Percentiles rank a stretch among this genome's conserved stretches.
phyloP scores from a whole-genome alignment of 495 filamentous ascomycete genomes.

The Aspergillus bridgeri region DNA sequence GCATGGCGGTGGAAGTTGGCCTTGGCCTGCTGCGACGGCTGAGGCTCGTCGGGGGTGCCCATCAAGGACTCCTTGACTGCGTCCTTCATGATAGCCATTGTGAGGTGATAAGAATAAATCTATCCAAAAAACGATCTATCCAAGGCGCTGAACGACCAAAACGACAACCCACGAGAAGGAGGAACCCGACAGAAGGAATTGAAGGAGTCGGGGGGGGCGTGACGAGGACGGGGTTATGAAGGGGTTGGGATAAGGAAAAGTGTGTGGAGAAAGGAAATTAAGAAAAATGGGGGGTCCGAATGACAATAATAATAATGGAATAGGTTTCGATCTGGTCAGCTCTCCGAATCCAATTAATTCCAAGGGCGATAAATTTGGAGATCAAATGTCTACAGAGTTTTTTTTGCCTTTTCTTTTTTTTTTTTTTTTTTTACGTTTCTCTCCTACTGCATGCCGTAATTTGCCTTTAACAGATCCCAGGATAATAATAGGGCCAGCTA shows the following conservation, averaged over 20 bases:
- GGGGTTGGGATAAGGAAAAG: slow-evolving; percentile 16
- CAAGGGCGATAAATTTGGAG: slow-evolving; percentile 11
- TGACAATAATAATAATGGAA: slow-evolving; percentile 1
- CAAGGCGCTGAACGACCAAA: slow-evolving; percentile 6
- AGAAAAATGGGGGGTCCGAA: slow-evolving; percentile 11
- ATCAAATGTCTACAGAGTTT: slow-evolving; percentile 8
- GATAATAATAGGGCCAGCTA: neutral
- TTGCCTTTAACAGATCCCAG: neutral
- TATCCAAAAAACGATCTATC: slow-evolving; percentile 7
- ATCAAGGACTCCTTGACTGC: slow-evolving; percentile 74
- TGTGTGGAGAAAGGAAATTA: slow-evolving; percentile 20
- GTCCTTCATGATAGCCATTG: slow-evolving; percentile 59
- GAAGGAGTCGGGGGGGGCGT: slow-evolving; percentile 5
- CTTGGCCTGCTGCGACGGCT: slow-evolving; percentile 66
- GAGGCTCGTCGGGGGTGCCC: slow-evolving; percentile 55
- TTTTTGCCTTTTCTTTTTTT: slow-evolving; percentile 8
- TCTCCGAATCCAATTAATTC: slow-evolving; percentile 7
- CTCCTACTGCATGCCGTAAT: slow-evolving; percentile 5
- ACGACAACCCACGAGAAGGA: slow-evolving; percentile 6
- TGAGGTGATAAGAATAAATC: slow-evolving; percentile 23
- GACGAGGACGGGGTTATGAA: slow-evolving; percentile 15
- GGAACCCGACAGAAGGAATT: slow-evolving; percentile 4
- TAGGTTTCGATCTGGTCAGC: neutral
- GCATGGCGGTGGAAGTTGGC: slow-evolving; percentile 76
- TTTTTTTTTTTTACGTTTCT: slow-evolving; percentile 12